phyloP scores from a whole-genome alignment of 2,329 filamentous ascomycete genomes.

The Pseudogymnoascus destructans region DNA sequence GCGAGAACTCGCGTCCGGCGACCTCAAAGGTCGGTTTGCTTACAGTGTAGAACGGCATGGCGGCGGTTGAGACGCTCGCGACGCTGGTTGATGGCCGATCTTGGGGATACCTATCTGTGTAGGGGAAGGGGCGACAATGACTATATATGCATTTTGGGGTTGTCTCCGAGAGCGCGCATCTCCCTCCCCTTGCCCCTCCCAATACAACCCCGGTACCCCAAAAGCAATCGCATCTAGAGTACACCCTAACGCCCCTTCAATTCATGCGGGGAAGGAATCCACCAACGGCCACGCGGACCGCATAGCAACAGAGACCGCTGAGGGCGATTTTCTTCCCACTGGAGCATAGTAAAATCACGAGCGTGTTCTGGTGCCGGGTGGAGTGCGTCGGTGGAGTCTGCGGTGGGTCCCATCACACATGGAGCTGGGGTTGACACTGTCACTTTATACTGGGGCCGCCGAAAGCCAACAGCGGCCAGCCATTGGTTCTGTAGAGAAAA shows the following conservation, averaged over 20 bases:
- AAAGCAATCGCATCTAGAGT: background rate
- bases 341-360: background rate
- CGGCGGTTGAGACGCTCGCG: background rate
- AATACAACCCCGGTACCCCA: background rate
- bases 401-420: background rate
- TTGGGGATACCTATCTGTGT: background rate
- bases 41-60: slow-evolving; percentile 15
- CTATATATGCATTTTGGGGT: background rate
- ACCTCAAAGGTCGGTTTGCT: slow-evolving; percentile 23
- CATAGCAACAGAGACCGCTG: background rate
- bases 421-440: background rate
- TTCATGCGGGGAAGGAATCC: background rate
- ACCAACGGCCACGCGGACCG: background rate
- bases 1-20: slow-evolving; percentile 22
- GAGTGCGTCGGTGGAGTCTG: background rate
- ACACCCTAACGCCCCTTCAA: background rate
- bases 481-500: background rate
- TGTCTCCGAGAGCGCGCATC: background rate
- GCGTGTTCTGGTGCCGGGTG: background rate
- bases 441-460: background rate
- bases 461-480: background rate
- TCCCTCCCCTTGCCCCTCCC: background rate
- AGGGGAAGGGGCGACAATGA: background rate
- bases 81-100: background rate
- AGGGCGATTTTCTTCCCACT: background rate